Conservation (phyloP, 129 eudicot genomes). For the Ambrosia artemisiifolia region DNA sequence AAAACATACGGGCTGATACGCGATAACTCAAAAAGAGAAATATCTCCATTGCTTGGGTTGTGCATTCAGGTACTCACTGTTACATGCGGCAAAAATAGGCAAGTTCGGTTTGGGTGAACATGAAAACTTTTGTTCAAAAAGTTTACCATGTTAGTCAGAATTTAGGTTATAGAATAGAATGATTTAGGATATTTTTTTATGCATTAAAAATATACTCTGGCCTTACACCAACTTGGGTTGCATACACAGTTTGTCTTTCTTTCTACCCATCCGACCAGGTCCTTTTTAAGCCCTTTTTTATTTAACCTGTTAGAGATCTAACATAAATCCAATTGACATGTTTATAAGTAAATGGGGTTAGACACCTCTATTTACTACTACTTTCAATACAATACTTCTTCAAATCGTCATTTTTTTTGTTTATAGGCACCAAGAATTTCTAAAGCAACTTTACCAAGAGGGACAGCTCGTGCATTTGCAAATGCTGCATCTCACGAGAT, state of each 20-base stretch:
- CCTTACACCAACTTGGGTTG: neutral
- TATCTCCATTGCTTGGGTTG: conserved; percentile 86
- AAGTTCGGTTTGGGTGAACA: neutral
- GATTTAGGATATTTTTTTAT: neutral
- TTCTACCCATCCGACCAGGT: neutral
- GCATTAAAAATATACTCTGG: neutral
- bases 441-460: conserved; percentile 63
- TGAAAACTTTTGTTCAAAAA: neutral
- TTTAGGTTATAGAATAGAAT: neutral
- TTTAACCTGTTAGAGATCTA: neutral
- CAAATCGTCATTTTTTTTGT: neutral
- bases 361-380: too few species aligned
- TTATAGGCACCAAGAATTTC: conserved; percentile 95
- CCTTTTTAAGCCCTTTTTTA: neutral
- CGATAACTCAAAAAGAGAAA: conserved; percentile 76
- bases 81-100: neutral
- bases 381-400: neutral
- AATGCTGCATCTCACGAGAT: conserved; percentile 81
- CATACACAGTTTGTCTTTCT: neutral
- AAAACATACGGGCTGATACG: conserved; percentile 87
- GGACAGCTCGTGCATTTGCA: conserved; percentile 66
- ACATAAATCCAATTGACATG: neutral
- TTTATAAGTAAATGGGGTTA: neutral
- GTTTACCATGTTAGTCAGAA: neutral
- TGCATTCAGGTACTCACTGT: conserved; percentile 72